Percentiles rank a stretch among this genome's conserved stretches.
Evolutionary conservation across 257 asterid species (phyloP).

Genomic region (Capsicum chinense): DNA sequence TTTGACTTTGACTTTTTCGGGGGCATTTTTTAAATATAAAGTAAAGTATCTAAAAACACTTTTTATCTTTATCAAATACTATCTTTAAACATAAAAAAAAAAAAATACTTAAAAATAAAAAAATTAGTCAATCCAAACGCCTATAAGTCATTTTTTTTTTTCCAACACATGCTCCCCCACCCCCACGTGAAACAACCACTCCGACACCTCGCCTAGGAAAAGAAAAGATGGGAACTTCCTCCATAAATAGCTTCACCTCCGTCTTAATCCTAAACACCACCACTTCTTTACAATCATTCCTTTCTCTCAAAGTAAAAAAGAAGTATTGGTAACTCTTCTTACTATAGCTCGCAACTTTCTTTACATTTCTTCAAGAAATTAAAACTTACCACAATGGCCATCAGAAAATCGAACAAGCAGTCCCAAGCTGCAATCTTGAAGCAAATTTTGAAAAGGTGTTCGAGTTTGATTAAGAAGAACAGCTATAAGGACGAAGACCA

Average conservation of each 20-base stretch:
- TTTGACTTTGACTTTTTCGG: too few relatives aligned
- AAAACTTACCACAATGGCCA: slow-evolving; percentile 27
- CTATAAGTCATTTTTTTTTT: not conserved
- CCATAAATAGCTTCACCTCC: slow-evolving; percentile 26
- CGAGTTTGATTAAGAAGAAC: slow-evolving; percentile 27
- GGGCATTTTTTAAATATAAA: too few relatives aligned
- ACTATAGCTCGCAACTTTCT: not conserved
- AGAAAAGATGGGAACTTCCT: not conserved
- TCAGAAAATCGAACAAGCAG: slow-evolving; percentile 29
- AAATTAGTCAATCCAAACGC: too few relatives aligned
- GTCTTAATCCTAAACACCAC: not conserved
- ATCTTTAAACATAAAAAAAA: too few relatives aligned
- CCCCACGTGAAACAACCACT: not conserved
- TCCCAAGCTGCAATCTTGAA: slow-evolving; percentile 36
- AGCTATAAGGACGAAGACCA: not conserved
- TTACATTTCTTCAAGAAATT: not conserved
- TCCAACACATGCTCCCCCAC: not conserved
- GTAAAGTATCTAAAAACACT: too few relatives aligned
- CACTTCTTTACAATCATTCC: slow-evolving; percentile 17
- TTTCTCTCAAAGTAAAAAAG: not conserved
- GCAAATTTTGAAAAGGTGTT: slow-evolving; percentile 38
- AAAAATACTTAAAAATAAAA: too few relatives aligned
- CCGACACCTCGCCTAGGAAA: not conserved
- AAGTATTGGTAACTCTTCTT: not conserved
- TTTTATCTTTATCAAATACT: too few relatives aligned